A percentile compares a stretch with the other conserved stretches of the same genome.
phyloP scores from a whole-genome alignment of 2,329 filamentous ascomycete genomes.

The Leptographium radiaticola region DNA sequence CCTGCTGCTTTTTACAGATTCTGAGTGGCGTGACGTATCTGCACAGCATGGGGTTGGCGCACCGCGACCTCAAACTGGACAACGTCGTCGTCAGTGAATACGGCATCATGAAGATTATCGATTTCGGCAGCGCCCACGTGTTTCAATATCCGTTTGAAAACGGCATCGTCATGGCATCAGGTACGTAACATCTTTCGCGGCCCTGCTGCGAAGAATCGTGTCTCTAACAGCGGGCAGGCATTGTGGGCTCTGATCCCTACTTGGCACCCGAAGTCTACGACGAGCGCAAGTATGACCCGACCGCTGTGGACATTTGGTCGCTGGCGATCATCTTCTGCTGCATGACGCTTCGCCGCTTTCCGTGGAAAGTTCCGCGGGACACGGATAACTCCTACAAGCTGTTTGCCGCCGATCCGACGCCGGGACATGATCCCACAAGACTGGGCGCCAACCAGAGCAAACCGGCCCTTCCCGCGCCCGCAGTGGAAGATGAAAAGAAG shows the following conservation, averaged over 20 bases:
- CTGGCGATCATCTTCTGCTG: constrained; percentile 97
- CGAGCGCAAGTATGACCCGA: constrained; percentile 81
- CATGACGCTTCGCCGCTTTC: constrained; percentile 90
- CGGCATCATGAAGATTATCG: constrained; percentile 98
- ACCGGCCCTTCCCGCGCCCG: constrained; percentile 50
- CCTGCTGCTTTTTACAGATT: constrained; percentile 87
- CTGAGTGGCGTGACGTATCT: constrained; percentile 88
- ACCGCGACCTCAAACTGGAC: constrained; percentile 90
- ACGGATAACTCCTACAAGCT: constrained; percentile 92
- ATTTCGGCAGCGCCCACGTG: constrained; percentile 94
- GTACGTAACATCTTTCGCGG: constrained; percentile 32
- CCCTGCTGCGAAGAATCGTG: background rate
- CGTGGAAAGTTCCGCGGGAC: constrained; percentile 88
- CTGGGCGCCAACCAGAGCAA: constrained; percentile 26
- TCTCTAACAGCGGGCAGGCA: constrained; percentile 25
- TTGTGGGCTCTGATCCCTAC: constrained; percentile 82
- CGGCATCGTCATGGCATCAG: constrained; percentile 66
- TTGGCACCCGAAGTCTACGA: constrained; percentile 95
- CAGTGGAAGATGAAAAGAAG: constrained; percentile 19
- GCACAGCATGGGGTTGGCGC: constrained; percentile 87
- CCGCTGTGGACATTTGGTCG: constrained; percentile 94
- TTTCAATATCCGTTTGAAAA: constrained; percentile 97
- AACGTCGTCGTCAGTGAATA: constrained; percentile 95
- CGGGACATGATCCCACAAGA: constrained; percentile 49
- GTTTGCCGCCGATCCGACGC: constrained; percentile 75